Conservation (phyloP, 352 stramenopile species). For the Phytopythium litorale region DNA sequence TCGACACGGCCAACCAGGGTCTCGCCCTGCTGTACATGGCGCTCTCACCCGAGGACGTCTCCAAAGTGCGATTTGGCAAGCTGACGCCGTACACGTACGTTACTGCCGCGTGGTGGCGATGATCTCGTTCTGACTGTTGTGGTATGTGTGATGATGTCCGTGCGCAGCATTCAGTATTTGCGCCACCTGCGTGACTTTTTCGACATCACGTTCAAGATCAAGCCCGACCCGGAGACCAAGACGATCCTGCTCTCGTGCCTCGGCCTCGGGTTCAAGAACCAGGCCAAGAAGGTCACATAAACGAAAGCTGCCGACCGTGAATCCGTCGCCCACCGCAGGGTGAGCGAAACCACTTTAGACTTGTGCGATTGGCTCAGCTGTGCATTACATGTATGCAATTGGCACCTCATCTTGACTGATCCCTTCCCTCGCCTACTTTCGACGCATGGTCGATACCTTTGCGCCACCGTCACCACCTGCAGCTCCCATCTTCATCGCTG, state of each 20-base stretch:
- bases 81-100: conserved; percentile 81
- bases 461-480: conserved; percentile 41
- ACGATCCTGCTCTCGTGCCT: conserved; percentile 93
- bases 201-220: conserved; percentile 93
- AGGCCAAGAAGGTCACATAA: conserved; percentile 94
- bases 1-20: conserved; percentile 95
- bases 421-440: conserved; percentile 39
- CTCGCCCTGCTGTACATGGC: conserved; percentile 97
- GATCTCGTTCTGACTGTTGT: neutral
- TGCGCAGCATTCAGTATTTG: conserved; percentile 81
- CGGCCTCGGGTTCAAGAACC: conserved; percentile 94
- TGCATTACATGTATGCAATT: conserved; percentile 5
- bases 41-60: conserved; percentile 97
- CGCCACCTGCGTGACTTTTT: conserved; percentile 92
- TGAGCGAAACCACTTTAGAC: neutral
- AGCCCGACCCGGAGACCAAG: conserved; percentile 83
- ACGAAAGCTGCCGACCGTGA: neutral
- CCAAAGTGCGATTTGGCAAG: conserved; percentile 89
- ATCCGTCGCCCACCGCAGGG: conserved; percentile 16
- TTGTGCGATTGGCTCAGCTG: neutral
- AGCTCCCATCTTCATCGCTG: conserved; percentile 68
- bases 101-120: neutral
- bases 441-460: conserved; percentile 60
- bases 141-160: neutral
- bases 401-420: neutral